Conservation (phyloP, 805 yeast species). For the Saccharomycopsis microspora region DNA sequence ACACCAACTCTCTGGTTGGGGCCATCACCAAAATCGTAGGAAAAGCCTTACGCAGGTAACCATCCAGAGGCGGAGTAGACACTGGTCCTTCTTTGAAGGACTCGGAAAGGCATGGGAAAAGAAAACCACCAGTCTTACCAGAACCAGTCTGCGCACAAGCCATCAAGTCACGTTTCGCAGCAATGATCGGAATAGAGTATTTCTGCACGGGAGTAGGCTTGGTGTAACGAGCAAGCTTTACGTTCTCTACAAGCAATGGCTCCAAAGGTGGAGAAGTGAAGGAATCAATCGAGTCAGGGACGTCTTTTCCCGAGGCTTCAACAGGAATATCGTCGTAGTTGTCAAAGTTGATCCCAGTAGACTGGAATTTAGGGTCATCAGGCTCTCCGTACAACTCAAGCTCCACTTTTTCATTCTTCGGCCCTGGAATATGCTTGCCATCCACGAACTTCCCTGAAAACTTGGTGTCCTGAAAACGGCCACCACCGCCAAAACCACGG, state of each 20-base stretch:
- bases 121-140: constrained; percentile 99
- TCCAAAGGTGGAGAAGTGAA: constrained; percentile 93
- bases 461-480: constrained; percentile 27
- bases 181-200: constrained; percentile 86
- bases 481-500: constrained; percentile 23
- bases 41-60: constrained; percentile 62
- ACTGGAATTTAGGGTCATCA: constrained; percentile 55
- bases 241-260: constrained; percentile 73
- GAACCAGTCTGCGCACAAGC: constrained; percentile 99
- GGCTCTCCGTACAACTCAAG: constrained; percentile 76
- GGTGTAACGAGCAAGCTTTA: constrained; percentile 77
- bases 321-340: constrained; percentile 98
- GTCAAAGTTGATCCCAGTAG: constrained; percentile 97
- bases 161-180: constrained; percentile 85
- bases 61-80: constrained; percentile 35
- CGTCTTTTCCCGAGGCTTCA: constrained; percentile 90
- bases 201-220: constrained; percentile 96
- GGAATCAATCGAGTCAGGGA: constrained; percentile 83
- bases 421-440: constrained; percentile 82
- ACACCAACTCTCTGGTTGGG: constrained; percentile 98
- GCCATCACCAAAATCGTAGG: constrained; percentile 96
- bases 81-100: constrained; percentile 85
- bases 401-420: constrained; percentile 59
- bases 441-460: constrained; percentile 63
- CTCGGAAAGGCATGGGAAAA: constrained; percentile 93